Base-by-base conservation (phyloP, 805 yeast species). In the Hanseniaspora nectarophila region DNA sequence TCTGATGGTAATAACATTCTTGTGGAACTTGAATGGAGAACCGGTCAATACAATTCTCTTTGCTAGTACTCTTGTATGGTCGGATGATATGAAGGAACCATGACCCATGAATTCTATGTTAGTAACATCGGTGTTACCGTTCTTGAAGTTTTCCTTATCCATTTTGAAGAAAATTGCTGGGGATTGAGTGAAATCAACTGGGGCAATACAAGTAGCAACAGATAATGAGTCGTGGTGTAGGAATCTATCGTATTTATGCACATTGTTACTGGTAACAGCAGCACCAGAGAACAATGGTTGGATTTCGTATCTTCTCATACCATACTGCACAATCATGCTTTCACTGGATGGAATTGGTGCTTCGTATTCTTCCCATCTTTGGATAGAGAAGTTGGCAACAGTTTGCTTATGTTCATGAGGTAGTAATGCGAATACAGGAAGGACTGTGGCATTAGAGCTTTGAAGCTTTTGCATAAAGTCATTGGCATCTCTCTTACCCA, bases 11-110 rank as follows among this genome's bases (percentile, higher is more conserved):
- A 92, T 86, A 38, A 89, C 85, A 55, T 75, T 78, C 70, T 86
- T 90, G 73, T 94, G 97, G 60, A 92, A 89, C 73, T 89, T 92
- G 68, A 88, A 81, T 42, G 97, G 95, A 59, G 87, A 88, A 54
- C 98, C 98, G 0, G 97, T 92, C 51, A 92, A 70, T 5, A 92
- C 80, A 4, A 82, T 81, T 64, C 97, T 77, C 74, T 90, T 88
- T 31, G 94, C 95, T 51, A 89, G 63, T 24, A 90, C 75, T 66
- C 97, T 77, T 13, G 82, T 75, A 61, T 83, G 85, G 67, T 92
- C 96, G 42, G 89, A 77, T 63, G 86, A 86, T 61, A 84, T 73
- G 72, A 88, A 85, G 0, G 95, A 78, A 40, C 99, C 99, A 57
- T 85, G 84, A 3, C 95, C 98, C 26, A 90, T 72, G 43, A 94